Evolutionary conservation across 2,329 filamentous ascomycete genomes (phyloP).

Genomic region (Emmonsia crescens): DNA sequence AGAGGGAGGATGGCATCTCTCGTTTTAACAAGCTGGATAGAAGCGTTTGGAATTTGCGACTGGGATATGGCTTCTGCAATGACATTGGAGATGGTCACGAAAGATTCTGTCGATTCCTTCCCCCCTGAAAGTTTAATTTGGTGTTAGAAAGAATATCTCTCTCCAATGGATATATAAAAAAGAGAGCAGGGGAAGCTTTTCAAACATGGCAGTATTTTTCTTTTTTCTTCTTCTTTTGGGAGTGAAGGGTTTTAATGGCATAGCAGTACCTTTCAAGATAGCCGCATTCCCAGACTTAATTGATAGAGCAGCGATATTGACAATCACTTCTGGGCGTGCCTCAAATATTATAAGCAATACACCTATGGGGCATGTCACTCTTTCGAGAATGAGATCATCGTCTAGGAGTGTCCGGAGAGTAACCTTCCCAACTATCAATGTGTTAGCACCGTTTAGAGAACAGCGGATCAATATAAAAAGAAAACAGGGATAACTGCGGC

Average conservation of each 20-base stretch:
- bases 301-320: conserved; percentile 89
- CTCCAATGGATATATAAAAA: background rate
- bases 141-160: conserved; percentile 5
- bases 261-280: conserved; percentile 66
- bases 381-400: conserved; percentile 72
- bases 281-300: conserved; percentile 97
- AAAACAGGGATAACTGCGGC: conserved; percentile 21
- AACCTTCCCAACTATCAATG: conserved; percentile 60
- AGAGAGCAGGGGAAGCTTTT: too few relatives aligned
- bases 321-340: conserved; percentile 93
- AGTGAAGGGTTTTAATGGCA: background rate
- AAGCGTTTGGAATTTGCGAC: conserved; percentile 69
- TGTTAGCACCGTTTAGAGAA: conserved; percentile 10
- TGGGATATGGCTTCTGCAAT: conserved; percentile 66
- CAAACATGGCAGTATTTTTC: too few relatives aligned
- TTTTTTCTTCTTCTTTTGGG: too few relatives aligned
- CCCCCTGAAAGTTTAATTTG: conserved; percentile 47
- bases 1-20: conserved; percentile 82
- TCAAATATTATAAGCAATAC: conserved; percentile 99
- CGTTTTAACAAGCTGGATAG: conserved; percentile 88
- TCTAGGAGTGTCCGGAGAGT: conserved; percentile 78
- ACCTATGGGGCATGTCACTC: conserved; percentile 87
- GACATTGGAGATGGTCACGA: conserved; percentile 74
- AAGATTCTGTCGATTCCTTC: conserved; percentile 93
- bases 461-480: background rate